These are phyloP conservation scores for Rhytidiadelphus loreus DNA, from an alignment of 225 moss, liverwort and hornwort species.

Conservation along the genomic window DNA sequence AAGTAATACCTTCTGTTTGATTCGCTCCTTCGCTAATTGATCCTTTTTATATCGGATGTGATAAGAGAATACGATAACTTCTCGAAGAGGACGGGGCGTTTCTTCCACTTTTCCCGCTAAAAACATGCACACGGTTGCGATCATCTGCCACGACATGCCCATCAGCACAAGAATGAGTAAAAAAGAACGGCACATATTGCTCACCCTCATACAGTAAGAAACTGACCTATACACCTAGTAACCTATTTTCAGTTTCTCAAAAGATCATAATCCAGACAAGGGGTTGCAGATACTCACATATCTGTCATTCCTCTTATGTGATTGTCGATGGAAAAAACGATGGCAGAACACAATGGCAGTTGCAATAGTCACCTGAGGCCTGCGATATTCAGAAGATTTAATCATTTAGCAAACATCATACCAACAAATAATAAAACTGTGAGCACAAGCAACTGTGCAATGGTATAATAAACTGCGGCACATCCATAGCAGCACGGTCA, in stretches of 20 bases:
- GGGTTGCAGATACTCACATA: conserved; percentile 21
- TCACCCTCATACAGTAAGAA: neutral
- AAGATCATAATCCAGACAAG: neutral
- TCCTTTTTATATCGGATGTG: conserved; percentile 75
- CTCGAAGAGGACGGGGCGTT: conserved; percentile 67
- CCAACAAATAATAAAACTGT: neutral
- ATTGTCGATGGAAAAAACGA: conserved; percentile 62
- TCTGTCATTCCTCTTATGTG: conserved; percentile 53
- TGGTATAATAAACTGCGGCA: neutral
- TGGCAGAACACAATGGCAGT: conserved; percentile 61
- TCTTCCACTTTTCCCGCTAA: conserved; percentile 94
- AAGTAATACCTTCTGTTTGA: conserved; percentile 57
- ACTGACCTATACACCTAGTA: neutral
- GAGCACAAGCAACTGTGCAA: neutral
- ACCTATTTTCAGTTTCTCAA: neutral
- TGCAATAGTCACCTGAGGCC: conserved; percentile 56
- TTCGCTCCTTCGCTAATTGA: conserved; percentile 46
- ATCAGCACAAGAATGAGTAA: neutral
- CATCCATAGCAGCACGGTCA: neutral
- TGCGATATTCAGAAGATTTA: conserved; percentile 2
- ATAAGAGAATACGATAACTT: conserved; percentile 71
- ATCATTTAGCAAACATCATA: neutral
- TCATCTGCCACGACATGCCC: conserved; percentile 53
- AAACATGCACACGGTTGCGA: conserved; percentile 92
- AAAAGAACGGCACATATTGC: neutral